Base-by-base conservation (phyloP, 352 stramenopile genomes). In the Hyaloperonospora brassicae region DNA sequence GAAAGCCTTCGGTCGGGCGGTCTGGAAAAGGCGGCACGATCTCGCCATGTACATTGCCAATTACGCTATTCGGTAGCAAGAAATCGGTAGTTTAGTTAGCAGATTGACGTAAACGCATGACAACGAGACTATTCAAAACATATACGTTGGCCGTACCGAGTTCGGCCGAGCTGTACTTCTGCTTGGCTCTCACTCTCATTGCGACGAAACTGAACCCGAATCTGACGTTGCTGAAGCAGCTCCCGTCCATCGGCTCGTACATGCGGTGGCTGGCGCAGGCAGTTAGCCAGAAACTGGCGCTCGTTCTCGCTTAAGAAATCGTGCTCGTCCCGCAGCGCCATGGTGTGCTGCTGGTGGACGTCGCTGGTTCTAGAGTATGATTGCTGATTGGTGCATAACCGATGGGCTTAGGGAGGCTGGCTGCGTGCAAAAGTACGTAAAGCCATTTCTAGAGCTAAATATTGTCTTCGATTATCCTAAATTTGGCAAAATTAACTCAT, bases 11-110 rank as follows among this genome's bases (percentile, higher is more conserved):
- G 25, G 76, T 90, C 30, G 86, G 86, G 31, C 86, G 70, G 55
- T 95, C 86, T 5, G 86, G 86, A 49, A 90, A 95, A 30, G 86
- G 86, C 34, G 79, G 68, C 51, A 94, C 80, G 46, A 96, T 88
- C 57, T 93, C 81, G 23, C 81, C 80, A 31, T 87, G 76, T 8
- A 93, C 82, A 47, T 90, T 89, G 17, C 76, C 82, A 39, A 91
- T 78, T 42, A 91, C 86, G 25, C 78, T 89, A 40, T 2, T 36
- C 6, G 50, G 14, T 10, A 52, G 1, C 14, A 52, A 46, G 12
- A 13, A 39, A 4, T 12, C n/a, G 14, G n/a, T 42, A 12, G 14
- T 4, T n/a, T 21, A 1, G 11, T n/a, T 4, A 42, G 14, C 36
- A 42, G 36, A 42, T 5, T 4, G 11, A 42, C 14, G 5, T 14